Evolutionary conservation across 2,329 filamentous ascomycete species (phyloP), one percentile per base, ranked within the genome.

Genomic region (Septoria linicola): DNA sequence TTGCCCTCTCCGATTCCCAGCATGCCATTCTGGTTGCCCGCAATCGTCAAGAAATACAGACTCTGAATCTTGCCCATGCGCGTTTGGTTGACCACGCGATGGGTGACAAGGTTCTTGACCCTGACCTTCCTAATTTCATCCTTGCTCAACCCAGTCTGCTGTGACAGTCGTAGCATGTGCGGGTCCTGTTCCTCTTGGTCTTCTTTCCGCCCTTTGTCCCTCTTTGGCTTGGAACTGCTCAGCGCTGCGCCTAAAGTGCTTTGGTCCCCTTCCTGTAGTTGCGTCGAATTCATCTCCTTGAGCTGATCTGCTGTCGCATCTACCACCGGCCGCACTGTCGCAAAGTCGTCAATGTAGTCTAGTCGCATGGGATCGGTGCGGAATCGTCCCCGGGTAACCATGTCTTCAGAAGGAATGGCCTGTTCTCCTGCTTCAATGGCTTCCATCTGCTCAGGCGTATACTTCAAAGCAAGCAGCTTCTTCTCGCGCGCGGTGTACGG

Each of bases 1-100:
- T 97, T 99, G 62, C 88, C 91, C 72, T 92, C 87, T 50, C 93
- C 93, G 53, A 97, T 79, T 8, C 93, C 93, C 25, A 99, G 72
- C 64, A 92, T 80, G 13, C 93, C 93, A 60, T 93, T 81, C 52
- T 83, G 80, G 72, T 97, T 95, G 45, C 93, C 93, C 4, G 90
- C 91, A 61, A 96, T 84, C 34, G 84, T 84, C 55, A 97, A 74
- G 62, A 83, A 78, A 64, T 92, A 95, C 34, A 79, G 64, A 70
- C 85, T 88, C 61, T 80, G 79, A 53, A 99, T 85, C 79, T 97
- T 99, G 68, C 93, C 93, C 72, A 99, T 83, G 76, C 92, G 88
- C 17, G 93, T 97, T 79, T 97, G 92, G 73, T 99, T 97, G 59
- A 82, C 77, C 53, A 99, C 93, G 34, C 73, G 72, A 65, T 92